A percentile compares a stretch with the other conserved stretches of the same genome.
phyloP scores from a whole-genome alignment of 2,329 filamentous ascomycete species.

The Aspergillus pseudonomiae region DNA sequence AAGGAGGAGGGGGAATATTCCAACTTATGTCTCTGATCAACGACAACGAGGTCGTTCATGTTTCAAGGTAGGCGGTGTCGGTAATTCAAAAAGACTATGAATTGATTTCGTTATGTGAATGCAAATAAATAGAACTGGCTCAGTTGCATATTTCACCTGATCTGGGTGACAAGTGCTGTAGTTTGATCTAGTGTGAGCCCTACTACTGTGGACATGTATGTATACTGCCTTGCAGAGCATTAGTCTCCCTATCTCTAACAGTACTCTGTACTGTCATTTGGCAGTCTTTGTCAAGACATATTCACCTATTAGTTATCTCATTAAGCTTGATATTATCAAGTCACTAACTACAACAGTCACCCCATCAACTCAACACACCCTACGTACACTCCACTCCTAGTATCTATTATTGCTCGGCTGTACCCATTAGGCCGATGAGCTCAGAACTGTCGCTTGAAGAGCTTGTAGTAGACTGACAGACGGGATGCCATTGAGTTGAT shows the following conservation, averaged over 20 bases:
- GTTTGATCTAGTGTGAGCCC: background rate
- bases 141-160: background rate
- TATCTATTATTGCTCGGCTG: background rate
- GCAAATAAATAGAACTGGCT: background rate
- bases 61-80: slow-evolving; percentile 2
- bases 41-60: background rate
- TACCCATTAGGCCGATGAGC: background rate
- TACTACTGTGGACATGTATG: background rate
- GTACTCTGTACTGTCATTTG: background rate
- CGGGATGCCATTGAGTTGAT: no score
- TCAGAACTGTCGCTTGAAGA: background rate
- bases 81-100: slow-evolving; percentile 13
- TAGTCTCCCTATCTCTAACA: background rate
- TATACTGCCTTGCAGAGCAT: background rate
- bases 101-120: slow-evolving; percentile 10
- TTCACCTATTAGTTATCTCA: background rate
- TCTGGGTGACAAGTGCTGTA: background rate
- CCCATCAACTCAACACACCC: no score
- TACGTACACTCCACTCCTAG: background rate
- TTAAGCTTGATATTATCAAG: background rate
- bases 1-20: background rate
- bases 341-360: background rate
- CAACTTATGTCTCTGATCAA: slow-evolving; percentile 1
- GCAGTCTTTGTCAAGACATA: background rate
- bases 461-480: background rate